Base-by-base conservation (phyloP, 495 filamentous ascomycete genomes). In the Aspergillus haitiensis region DNA sequence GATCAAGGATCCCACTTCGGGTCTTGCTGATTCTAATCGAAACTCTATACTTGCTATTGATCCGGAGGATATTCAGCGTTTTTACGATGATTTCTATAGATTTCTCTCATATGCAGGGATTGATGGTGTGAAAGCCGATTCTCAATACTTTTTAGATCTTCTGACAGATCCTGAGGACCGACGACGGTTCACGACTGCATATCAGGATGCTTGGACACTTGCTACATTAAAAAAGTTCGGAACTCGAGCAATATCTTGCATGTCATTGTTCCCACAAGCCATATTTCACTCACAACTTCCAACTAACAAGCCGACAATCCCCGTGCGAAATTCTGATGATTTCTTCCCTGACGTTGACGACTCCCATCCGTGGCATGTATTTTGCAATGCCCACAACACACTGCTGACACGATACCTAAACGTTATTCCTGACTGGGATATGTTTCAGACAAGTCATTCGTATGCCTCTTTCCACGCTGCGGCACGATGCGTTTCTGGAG, bases 381-480 rank as follows among this genome's bases (percentile, higher is more conserved):
- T 93, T 73, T 85, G 87, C 59, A 98, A 98, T 67, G 91, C 93
- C 2, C 89, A 97, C 71, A 97, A 95, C 68, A 76, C 88, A n/a
- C 80, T 97, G 12, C 78, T 96, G 16, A 93, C 92, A 11, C 78
- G 84, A 10, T 82, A 87, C 60, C 70, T 91, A 7, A 90, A 90
- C 58, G 82, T 82, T n/a, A 63, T 91, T 12, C 92, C 92, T 0
- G 94, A 98, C 72, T 98, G 94, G 94, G 94, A 98, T 72, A 98
- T 98, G 94, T 98, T 98, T 72, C 94, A 98, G 69, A 96, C 94
- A 1, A 77, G 77, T 31, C 90, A 93, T 66, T 76, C 82, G 2
- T 94, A 89, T 64, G 86, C 86, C 1, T 81, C 80, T 0, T 94
- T 93, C 72, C 94, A 98, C 54, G 94, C 89, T 33, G 92, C 94